phyloP scores from a whole-genome alignment of 148 eudicot species.

The Euryodendron excelsum region DNA sequence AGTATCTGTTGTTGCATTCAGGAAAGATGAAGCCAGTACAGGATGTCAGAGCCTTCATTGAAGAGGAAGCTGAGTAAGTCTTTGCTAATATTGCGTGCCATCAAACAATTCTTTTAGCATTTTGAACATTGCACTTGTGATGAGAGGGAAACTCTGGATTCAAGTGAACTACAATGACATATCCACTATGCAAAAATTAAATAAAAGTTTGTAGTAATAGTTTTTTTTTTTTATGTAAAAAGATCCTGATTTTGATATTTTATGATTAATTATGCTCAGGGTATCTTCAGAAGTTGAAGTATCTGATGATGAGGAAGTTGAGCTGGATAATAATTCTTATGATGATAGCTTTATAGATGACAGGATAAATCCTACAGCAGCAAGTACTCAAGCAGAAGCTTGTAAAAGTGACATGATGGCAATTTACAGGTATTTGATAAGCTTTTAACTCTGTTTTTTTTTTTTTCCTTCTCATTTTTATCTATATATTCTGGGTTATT shows the following conservation, averaged over 20 bases:
- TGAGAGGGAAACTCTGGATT: background rate
- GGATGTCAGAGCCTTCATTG: slow-evolving; percentile 63
- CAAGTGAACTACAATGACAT: background rate
- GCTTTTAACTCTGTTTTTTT: background rate
- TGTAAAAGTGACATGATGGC: slow-evolving; percentile 79
- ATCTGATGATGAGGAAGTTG: slow-evolving; percentile 74
- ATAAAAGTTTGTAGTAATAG: background rate
- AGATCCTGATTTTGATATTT: background rate
- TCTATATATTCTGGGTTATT: background rate
- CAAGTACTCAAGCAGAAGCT: slow-evolving; percentile 53
- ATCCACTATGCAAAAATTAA: background rate
- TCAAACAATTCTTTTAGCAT: background rate
- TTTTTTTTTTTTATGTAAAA: background rate
- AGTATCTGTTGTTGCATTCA: slow-evolving; percentile 32
- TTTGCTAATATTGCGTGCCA: background rate
- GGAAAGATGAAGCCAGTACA: slow-evolving; percentile 37
- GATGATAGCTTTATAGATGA: slow-evolving; percentile 92
- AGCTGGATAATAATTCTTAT: slow-evolving; percentile 46
- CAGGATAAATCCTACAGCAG: slow-evolving; percentile 47
- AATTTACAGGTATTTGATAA: slow-evolving; percentile 65
- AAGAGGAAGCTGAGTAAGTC: slow-evolving; percentile 96
- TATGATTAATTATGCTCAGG: slow-evolving; percentile 37
- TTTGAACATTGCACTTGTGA: background rate
- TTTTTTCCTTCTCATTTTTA: background rate
- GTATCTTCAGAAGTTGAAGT: slow-evolving; percentile 63